Evolutionary conservation across 1,139 yeast genomes (phyloP), one percentile per base, ranked within the genome.

Genomic region (Taphrina communis): DNA sequence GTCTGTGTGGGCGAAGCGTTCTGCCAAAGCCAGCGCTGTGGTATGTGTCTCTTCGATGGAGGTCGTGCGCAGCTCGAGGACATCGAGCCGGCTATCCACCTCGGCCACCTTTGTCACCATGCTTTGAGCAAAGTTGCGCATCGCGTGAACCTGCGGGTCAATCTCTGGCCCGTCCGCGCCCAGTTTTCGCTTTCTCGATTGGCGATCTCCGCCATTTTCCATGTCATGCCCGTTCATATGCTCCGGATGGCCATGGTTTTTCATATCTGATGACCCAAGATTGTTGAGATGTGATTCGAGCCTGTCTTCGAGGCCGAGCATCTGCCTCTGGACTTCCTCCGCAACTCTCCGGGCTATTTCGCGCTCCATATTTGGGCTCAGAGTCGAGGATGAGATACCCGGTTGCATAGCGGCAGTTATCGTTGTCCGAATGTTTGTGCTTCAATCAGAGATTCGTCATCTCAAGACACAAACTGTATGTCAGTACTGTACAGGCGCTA

Each of bases 71-170:
- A 44, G 44, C 19, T 60, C 56, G 46, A 60, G 21, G 9, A 38
- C 17, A 4, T 60, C 65, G 42, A 60, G 56, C 11, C 51, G 48
- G n/a, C 38, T 21, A 11, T 60, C 57, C 17, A 60, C 44, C 21
- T 50, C 35, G 19, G 35, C 21, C 19, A 42, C 42, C 38, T 53
- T 53, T 12, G 42, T 8, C 36, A 38, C 58, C 42, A 17, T 35
- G 21, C 58, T 38, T 9, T 53, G 42, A 6, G 58, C 58, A 53
- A 53, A 53, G 14, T 53, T n/a, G 11, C 25, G 9, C 58, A 53
- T 53, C 42, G 58, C 25, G 2, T 31, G 42, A 7, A 53, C 19
- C 42, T 53, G 58, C 12, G 17, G 1, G 12, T 53, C 42, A 9
- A 53, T 6, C 58, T 53, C 58, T 2, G 58, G 41, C 2, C 42